Evolutionary conservation across 2,329 filamentous ascomycete genomes (phyloP).

Genomic region (Venturia asperata): DNA sequence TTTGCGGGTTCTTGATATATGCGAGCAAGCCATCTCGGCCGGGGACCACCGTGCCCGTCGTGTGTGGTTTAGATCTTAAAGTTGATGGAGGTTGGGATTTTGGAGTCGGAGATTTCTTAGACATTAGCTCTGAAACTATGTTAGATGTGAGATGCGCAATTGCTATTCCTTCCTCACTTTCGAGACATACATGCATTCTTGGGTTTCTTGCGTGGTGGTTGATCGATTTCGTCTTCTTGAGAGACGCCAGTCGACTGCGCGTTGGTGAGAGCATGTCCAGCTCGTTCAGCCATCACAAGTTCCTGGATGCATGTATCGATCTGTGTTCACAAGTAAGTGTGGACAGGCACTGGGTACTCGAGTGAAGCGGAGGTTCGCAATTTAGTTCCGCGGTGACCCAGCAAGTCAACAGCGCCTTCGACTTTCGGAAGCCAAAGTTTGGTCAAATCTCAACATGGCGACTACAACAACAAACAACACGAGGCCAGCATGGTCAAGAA

Average conservation of each 20-base stretch:
- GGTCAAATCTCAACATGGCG: constrained; percentile 1
- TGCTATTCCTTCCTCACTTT: not conserved
- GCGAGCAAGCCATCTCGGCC: constrained; percentile 53
- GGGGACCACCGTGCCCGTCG: not conserved
- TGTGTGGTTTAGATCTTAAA: not conserved
- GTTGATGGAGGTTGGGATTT: not conserved
- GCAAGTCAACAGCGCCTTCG: not conserved
- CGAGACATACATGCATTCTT: constrained; percentile 10
- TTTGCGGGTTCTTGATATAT: constrained; percentile 59
- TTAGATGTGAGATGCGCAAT: constrained; percentile 1
- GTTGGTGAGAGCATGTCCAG: not conserved
- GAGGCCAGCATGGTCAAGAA: constrained; percentile 40
- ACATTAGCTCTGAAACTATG: constrained; percentile 11
- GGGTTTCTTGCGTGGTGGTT: constrained; percentile 2
- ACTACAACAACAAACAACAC: not conserved
- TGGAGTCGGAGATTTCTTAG: not conserved
- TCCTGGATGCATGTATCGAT: not conserved
- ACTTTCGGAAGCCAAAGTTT: not conserved
- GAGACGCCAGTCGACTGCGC: not conserved
- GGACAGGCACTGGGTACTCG: not conserved
- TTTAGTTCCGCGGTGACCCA: not conserved
- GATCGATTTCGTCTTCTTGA: not conserved
- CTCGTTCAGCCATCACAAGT: not conserved
- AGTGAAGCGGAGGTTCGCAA: not conserved
- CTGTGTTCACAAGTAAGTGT: not conserved